phyloP scores from a whole-genome alignment of 2,329 filamentous ascomycete species.

The Penicillium sp. region DNA sequence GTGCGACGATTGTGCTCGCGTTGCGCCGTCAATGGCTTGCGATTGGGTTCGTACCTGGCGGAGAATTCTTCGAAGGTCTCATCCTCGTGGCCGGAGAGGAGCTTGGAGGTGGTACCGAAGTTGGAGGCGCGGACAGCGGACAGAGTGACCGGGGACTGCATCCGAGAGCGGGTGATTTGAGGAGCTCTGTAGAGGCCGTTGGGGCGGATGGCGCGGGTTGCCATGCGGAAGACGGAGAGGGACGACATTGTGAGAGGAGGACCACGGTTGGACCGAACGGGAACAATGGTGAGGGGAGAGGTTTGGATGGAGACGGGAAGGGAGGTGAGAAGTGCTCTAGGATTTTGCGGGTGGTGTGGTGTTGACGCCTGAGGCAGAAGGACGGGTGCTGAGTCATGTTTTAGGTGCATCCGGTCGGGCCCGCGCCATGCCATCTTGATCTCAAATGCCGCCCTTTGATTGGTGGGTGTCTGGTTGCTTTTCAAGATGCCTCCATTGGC shows the following conservation, averaged over 20 bases:
- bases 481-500: constrained; percentile 15
- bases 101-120: constrained; percentile 57
- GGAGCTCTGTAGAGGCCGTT: constrained; percentile 64
- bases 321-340: constrained; percentile 30
- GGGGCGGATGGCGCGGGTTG: constrained; percentile 65
- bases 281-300: constrained; percentile 24
- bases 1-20: constrained; percentile 11
- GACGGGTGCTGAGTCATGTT: constrained; percentile 20
- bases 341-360: constrained; percentile 44
- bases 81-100: constrained; percentile 71
- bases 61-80: constrained; percentile 99
- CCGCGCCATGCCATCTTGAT: constrained; percentile 18
- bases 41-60: constrained; percentile 69
- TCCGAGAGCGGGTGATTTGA: constrained; percentile 59
- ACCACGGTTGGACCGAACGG: constrained; percentile 20
- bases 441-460: constrained; percentile 26
- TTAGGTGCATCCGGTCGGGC: constrained; percentile 16
- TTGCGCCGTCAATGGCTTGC: constrained; percentile 26
- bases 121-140: constrained; percentile 65
- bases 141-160: constrained; percentile 57
- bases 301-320: constrained; percentile 22
- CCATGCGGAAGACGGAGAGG: constrained; percentile 68
- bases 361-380: constrained; percentile 30
- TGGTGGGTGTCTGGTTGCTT: constrained; percentile 18
- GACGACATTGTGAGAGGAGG: constrained; percentile 59